A percentile compares a stretch with the other conserved stretches of the same genome.
phyloP scores from a whole-genome alignment of 352 stramenopile species.

The Pythium rhizo-oryzae region DNA sequence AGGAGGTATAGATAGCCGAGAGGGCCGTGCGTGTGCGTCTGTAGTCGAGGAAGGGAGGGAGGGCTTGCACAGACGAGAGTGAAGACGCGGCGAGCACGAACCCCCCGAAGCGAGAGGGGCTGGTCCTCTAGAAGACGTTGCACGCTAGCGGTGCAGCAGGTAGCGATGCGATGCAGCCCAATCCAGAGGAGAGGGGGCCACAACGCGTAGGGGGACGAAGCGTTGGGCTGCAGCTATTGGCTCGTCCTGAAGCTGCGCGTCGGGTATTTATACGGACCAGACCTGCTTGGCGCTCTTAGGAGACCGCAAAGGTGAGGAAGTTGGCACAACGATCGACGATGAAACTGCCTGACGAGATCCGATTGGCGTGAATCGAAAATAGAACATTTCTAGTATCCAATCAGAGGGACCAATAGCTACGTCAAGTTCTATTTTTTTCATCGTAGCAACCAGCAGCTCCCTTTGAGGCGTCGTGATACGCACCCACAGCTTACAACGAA shows the following conservation, averaged over 20 bases:
- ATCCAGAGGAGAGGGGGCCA: too few relatives aligned
- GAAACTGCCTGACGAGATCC: background rate
- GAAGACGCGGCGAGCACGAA: background rate
- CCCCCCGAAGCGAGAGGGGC: background rate
- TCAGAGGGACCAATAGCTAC: background rate
- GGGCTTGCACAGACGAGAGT: conserved; percentile 13
- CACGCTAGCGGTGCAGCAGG: too few relatives aligned
- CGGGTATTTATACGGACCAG: conserved; percentile 14
- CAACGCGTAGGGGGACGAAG: conserved; percentile 1
- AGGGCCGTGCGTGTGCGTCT: background rate
- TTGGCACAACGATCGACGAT: too few relatives aligned
- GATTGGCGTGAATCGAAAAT: background rate
- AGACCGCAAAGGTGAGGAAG: too few relatives aligned
- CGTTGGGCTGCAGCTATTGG: conserved; percentile 2
- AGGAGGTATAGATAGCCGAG: conserved; percentile 15
- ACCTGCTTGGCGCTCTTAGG: background rate
- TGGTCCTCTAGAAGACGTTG: background rate
- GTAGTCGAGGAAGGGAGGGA: background rate
- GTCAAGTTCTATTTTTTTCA: background rate
- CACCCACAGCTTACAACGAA: background rate
- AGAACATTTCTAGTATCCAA: background rate
- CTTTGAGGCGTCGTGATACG: too few relatives aligned
- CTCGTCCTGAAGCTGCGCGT: background rate
- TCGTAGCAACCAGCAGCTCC: background rate
- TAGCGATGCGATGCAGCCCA: background rate